Percentiles rank a stretch among this genome's conserved stretches.
Conservation (phyloP, 768 basidiomycete genomes). For the Porpolomopsis calyptriformis region DNA sequence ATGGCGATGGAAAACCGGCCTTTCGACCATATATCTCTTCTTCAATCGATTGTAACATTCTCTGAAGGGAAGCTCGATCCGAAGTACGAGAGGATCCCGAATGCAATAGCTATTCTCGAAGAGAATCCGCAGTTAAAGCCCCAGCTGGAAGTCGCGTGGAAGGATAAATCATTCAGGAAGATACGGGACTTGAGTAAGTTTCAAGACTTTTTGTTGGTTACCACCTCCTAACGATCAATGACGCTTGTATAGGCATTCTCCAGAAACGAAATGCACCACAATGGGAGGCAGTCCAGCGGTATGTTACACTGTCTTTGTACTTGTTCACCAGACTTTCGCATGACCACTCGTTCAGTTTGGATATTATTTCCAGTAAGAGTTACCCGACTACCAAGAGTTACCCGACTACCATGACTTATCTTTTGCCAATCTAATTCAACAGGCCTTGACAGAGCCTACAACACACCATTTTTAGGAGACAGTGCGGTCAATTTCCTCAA, state of each 20-base stretch:
- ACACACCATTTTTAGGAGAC: neutral
- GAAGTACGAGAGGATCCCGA: neutral
- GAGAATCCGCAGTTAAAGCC: neutral
- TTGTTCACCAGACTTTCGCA: too few relatives aligned
- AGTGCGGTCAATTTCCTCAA: neutral
- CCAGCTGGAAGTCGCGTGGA: neutral
- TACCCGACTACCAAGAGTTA: too few relatives aligned
- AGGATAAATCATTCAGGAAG: neutral
- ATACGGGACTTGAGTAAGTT: neutral
- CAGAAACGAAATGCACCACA: too few relatives aligned
- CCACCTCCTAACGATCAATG: neutral
- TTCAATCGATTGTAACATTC: neutral
- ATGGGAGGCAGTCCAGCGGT: too few relatives aligned
- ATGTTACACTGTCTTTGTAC: too few relatives aligned
- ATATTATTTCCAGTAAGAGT: too few relatives aligned
- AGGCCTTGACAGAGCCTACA: neutral
- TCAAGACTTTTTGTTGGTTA: neutral
- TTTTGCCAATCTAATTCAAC: too few relatives aligned
- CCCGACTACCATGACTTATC: too few relatives aligned
- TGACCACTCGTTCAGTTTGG: too few relatives aligned
- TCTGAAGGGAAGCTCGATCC: neutral
- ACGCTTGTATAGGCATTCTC: neutral
- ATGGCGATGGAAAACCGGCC: too few relatives aligned
- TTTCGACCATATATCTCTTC: constrained; percentile 1
- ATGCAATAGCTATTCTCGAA: neutral